phyloP scores from a whole-genome alignment of 805 yeast species.

The Vanderwaltozyma polyspora region DNA sequence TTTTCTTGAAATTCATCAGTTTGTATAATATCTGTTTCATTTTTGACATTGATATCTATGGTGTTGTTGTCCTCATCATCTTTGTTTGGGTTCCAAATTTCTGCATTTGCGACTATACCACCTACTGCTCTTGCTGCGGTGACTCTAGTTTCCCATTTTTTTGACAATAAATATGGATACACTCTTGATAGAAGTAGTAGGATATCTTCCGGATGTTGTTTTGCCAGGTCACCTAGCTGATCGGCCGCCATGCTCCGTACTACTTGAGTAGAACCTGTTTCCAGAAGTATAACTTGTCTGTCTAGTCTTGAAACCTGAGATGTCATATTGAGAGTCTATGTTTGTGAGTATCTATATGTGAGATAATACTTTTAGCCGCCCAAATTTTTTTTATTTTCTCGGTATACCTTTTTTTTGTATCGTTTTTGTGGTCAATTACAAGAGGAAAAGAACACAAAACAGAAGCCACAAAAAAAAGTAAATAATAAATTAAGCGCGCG shows the following conservation, averaged over 20 bases:
- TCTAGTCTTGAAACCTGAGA: slow-evolving; percentile 34
- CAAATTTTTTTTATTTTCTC: too few relatives aligned
- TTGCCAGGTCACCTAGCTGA: slow-evolving; percentile 87
- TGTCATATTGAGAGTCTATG: slow-evolving; percentile 22
- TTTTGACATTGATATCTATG: slow-evolving; percentile 10
- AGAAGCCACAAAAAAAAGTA: too few relatives aligned
- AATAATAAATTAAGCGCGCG: too few relatives aligned
- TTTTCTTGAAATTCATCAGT: slow-evolving; percentile 12
- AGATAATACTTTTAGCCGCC: too few relatives aligned
- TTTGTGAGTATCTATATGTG: too few relatives aligned
- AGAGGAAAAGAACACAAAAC: too few relatives aligned
- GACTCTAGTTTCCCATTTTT: slow-evolving; percentile 92
- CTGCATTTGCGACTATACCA: slow-evolving; percentile 72
- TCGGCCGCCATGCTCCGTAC: slow-evolving; percentile 95
- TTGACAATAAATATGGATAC: slow-evolving; percentile 72
- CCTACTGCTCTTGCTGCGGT: slow-evolving; percentile 94
- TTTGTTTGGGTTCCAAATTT: slow-evolving; percentile 74
- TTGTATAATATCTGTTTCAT: not conserved
- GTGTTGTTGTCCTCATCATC: slow-evolving; percentile 13
- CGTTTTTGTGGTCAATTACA: too few relatives aligned
- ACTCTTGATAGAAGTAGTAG: slow-evolving; percentile 75
- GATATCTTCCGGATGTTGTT: slow-evolving; percentile 88
- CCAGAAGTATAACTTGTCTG: slow-evolving; percentile 43
- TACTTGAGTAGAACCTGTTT: slow-evolving; percentile 89
- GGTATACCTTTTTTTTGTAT: too few relatives aligned